Evolutionary conservation across 176 grass and related monocot genomes (phyloP).

Genomic region (Triticum aestivum): IWGSC_CS_RefSeq_v2.1 NC_057800.1:521985273-521985772

Average conservation of each 20-base stretch:
- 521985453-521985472: background rate
- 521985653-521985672: conserved; percentile 15
- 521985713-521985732: background rate
- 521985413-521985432: background rate
- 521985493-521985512: background rate
- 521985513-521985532: conserved; percentile 36
- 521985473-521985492: background rate
- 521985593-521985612: background rate
- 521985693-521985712: conserved; percentile 26
- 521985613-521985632: background rate
- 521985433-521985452: conserved; percentile 8
- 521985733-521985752: conserved; percentile 29
- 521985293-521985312: background rate
- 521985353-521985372: background rate
- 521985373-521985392: background rate
- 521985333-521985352: background rate
- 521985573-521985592: background rate
- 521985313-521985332: background rate
- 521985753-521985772: conserved; percentile 2
- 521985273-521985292: conserved; percentile 29
- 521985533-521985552: conserved; percentile 35
- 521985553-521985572: conserved; percentile 6
- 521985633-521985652: conserved; percentile 5
- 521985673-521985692: background rate
- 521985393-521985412: conserved; percentile 18